A percentile compares a stretch with the other conserved stretches of the same genome.
Conservation (phyloP, 305 asterid genomes). For the Petunia hybrid region DNA sequence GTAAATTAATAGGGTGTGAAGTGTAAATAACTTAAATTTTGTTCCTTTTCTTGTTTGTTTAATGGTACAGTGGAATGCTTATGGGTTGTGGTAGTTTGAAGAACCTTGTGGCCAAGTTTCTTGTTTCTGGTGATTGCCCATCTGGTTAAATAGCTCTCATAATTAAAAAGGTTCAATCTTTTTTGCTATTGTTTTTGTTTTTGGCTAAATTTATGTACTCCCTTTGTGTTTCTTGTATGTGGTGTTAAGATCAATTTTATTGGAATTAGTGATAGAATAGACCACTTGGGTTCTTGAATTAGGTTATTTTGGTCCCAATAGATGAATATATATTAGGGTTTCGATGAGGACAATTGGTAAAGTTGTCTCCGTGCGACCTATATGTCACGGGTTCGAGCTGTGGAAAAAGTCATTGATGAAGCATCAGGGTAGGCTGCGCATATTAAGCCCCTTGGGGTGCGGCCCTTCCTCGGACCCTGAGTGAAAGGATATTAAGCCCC, state of each 20-base stretch:
- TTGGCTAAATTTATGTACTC: slow-evolving; percentile 16
- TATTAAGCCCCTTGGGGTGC: too few relatives aligned
- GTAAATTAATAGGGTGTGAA: slow-evolving; percentile 38
- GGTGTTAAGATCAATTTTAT: slow-evolving; percentile 28
- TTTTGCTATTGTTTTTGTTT: not conserved
- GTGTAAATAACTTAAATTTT: slow-evolving; percentile 41
- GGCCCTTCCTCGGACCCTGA: too few relatives aligned
- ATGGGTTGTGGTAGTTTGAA: slow-evolving; percentile 64
- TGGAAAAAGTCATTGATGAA: too few relatives aligned
- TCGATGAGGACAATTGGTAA: not conserved
- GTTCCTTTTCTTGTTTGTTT: slow-evolving; percentile 37
- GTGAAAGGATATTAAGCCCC: too few relatives aligned
- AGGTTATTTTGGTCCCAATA: slow-evolving; percentile 6
- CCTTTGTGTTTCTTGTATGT: not conserved
- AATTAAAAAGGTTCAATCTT: slow-evolving; percentile 53
- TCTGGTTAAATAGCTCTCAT: slow-evolving; percentile 43
- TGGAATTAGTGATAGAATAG: not conserved
- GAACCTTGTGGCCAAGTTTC: slow-evolving; percentile 30
- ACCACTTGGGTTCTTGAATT: not conserved
- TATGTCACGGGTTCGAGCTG: too few relatives aligned
- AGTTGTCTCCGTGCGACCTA: too few relatives aligned
- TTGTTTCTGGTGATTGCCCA: slow-evolving; percentile 44
- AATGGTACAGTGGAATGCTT: slow-evolving; percentile 73
- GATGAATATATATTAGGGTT: slow-evolving; percentile 14
- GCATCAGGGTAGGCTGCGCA: too few relatives aligned